A percentile compares a stretch with the other conserved stretches of the same genome.
Evolutionary conservation across 1,284 basidiomycete genomes (phyloP).

Genomic region (Puccinia sorghi): DNA sequence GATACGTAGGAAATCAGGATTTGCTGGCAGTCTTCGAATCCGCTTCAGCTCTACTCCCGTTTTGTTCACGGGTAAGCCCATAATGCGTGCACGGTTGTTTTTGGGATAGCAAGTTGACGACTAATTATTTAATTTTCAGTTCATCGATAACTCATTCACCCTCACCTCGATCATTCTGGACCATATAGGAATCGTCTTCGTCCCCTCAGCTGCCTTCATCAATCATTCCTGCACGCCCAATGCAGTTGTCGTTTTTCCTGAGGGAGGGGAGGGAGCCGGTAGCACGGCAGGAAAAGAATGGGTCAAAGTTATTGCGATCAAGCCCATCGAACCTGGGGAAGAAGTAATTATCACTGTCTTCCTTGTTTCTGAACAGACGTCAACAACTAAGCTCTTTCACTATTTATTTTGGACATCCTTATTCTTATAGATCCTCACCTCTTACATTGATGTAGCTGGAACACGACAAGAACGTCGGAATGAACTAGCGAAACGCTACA

Average conservation of each 20-base stretch:
- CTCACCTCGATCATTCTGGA: constrained; percentile 72
- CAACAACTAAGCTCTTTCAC: no score
- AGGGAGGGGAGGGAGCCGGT: constrained; percentile 53
- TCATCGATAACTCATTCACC: constrained; percentile 83
- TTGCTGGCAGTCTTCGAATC: constrained; percentile 26
- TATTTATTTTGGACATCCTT: not conserved
- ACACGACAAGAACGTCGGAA: constrained; percentile 66
- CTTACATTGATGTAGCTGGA: constrained; percentile 81
- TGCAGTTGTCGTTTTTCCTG: constrained; percentile 82
- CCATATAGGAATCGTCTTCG: constrained; percentile 76
- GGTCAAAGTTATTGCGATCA: constrained; percentile 73
- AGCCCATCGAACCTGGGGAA: constrained; percentile 67
- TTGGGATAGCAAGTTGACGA: not conserved
- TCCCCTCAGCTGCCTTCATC: constrained; percentile 74
- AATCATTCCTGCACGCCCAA: constrained; percentile 93
- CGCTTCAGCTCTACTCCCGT: constrained; percentile 40
- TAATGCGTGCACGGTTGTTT: not conserved
- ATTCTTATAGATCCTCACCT: constrained; percentile 62
- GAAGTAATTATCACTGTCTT: constrained; percentile 63
- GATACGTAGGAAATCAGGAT: constrained; percentile 40
- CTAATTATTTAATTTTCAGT: constrained; percentile 56
- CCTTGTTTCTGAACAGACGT: not conserved
- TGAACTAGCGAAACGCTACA: constrained; percentile 71
- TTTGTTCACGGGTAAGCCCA: constrained; percentile 34
- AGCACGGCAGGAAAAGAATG: constrained; percentile 56